These are phyloP conservation scores for Leishmania arabica DNA, from an alignment of 208 protist genomes.

Conservation along the genomic window DNA sequence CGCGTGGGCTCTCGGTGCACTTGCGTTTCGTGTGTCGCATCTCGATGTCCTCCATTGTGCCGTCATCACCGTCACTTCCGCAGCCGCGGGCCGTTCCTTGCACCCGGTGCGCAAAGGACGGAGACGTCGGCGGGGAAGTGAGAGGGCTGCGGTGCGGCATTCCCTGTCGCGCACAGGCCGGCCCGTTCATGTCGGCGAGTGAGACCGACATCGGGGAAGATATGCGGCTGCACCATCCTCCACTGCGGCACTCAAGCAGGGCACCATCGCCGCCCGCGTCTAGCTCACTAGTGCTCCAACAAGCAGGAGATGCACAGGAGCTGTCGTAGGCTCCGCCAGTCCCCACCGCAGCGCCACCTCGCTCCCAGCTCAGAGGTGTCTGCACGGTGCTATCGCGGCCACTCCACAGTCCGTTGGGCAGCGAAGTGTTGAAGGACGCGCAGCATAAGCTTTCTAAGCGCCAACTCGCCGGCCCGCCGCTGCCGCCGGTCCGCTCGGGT, in stretches of 20 bases:
- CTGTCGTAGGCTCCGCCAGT: background rate
- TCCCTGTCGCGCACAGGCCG: background rate
- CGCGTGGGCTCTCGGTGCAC: constrained; percentile 26
- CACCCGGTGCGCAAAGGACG: background rate
- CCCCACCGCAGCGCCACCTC: background rate
- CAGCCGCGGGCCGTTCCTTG: background rate
- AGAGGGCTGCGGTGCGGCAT: background rate
- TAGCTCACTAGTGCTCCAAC: constrained; percentile 5
- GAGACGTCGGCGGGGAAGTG: background rate
- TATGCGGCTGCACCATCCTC: background rate
- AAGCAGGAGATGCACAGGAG: background rate
- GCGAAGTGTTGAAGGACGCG: constrained; percentile 10
- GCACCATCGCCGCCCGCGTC: background rate
- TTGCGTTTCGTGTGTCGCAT: constrained; percentile 15
- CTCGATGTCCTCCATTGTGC: constrained; percentile 36
- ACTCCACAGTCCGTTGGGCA: constrained; percentile 5
- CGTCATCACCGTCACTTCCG: constrained; percentile 5
- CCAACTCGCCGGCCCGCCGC: background rate
- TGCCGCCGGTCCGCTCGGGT: background rate
- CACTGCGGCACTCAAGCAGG: constrained; percentile 1
- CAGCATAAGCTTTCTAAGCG: constrained; percentile 26
- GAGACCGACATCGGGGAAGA: background rate
- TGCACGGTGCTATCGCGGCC: background rate
- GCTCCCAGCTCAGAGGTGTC: constrained; percentile 17
- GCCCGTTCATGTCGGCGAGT: background rate